Percentiles rank a stretch among this genome's conserved stretches.
These are phyloP conservation scores for Chalaropsis ovoidea DNA, from an alignment of 2,329 filamentous ascomycete genomes.

Conservation along the genomic window DNA sequence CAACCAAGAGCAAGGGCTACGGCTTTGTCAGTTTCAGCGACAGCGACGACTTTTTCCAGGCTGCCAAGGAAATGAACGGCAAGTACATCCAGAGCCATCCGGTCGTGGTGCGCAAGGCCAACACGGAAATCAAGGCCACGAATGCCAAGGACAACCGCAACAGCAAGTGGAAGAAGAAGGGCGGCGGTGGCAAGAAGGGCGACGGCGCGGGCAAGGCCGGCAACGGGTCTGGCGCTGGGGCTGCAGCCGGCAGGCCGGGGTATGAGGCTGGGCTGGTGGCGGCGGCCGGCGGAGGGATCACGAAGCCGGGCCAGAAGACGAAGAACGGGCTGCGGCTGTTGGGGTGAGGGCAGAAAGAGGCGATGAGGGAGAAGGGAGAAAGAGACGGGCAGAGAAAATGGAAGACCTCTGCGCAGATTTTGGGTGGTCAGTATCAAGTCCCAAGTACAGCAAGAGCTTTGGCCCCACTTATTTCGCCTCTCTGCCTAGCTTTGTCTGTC, in stretches of 20 bases:
- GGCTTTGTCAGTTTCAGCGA: conserved; percentile 95
- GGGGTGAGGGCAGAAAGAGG: conserved; percentile 45
- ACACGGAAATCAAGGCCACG: conserved; percentile 77
- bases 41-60: conserved; percentile 91
- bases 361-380: too few species aligned
- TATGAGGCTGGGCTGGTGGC: conserved; percentile 47
- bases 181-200: conserved; percentile 31
- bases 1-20: conserved; percentile 90
- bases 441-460: too few species aligned
- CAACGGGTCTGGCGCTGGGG: conserved; percentile 25
- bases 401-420: too few species aligned
- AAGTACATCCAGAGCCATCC: conserved; percentile 99
- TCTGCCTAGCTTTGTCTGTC: conserved; percentile 2
- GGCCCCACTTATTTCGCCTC: neutral
- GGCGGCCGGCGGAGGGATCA: conserved; percentile 42
- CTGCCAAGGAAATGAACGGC: conserved; percentile 94
- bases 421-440: too few species aligned
- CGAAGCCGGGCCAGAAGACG: conserved; percentile 56
- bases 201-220: conserved; percentile 29
- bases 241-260: conserved; percentile 19
- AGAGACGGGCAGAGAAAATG: too few species aligned
- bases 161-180: conserved; percentile 30
- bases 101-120: conserved; percentile 74
- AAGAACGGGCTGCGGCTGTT: conserved; percentile 54
- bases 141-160: conserved; percentile 50